These are phyloP conservation scores for Phytophthora megakarya DNA, from an alignment of 352 stramenopile genomes.

Conservation along the genomic window DNA sequence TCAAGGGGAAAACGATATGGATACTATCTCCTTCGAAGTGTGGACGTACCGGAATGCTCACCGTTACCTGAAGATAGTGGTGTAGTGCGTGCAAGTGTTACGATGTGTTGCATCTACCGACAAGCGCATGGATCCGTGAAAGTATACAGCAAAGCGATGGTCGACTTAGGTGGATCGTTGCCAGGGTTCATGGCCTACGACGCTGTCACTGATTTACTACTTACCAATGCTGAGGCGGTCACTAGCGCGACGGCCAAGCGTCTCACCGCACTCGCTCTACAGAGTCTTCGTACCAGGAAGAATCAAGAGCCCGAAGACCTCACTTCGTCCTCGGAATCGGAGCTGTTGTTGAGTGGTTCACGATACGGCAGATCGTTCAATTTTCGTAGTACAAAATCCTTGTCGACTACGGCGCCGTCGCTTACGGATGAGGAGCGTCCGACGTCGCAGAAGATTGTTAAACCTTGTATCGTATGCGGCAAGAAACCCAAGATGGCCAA, in stretches of 20 bases:
- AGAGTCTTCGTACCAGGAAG: slow-evolving; percentile 1
- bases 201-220: slow-evolving; percentile 46
- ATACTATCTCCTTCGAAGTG: slow-evolving; percentile 61
- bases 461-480: slow-evolving; percentile 33
- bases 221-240: slow-evolving; percentile 43
- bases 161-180: slow-evolving; percentile 54
- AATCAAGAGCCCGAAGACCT: slow-evolving; percentile 22
- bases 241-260: slow-evolving; percentile 54
- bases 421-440: background rate
- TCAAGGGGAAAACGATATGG: slow-evolving; percentile 45
- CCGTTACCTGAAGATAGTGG: slow-evolving; percentile 48
- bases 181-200: slow-evolving; percentile 54
- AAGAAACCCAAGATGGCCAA: slow-evolving; percentile 41
- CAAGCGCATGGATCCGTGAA: slow-evolving; percentile 52
- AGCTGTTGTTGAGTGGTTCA: slow-evolving; percentile 23
- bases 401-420: slow-evolving; percentile 5
- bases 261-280: slow-evolving; percentile 36
- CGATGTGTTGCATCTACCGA: slow-evolving; percentile 70
- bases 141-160: slow-evolving; percentile 61
- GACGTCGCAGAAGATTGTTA: slow-evolving; percentile 18
- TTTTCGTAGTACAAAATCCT: slow-evolving; percentile 29
- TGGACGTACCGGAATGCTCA: slow-evolving; percentile 53
- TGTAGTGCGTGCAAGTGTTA: slow-evolving; percentile 53
- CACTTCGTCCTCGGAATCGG: slow-evolving; percentile 28
- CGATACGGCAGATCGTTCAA: slow-evolving; percentile 26